Conservation (phyloP, 768 basidiomycete genomes). For the Leccinellum albellum region DNA sequence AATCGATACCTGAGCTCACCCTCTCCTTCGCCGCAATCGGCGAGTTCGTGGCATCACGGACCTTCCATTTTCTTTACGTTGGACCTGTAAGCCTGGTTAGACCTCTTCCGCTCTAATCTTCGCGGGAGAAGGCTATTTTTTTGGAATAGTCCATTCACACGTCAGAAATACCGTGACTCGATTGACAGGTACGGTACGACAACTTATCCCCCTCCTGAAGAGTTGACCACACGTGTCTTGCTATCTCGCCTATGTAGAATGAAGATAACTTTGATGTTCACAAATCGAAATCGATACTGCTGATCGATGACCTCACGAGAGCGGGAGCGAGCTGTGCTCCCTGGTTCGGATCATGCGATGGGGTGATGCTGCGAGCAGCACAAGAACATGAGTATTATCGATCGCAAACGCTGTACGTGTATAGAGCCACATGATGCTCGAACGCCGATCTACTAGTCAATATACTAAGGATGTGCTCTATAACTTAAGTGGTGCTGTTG, state of each 20-base stretch:
- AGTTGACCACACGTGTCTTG: slow-evolving; percentile 5
- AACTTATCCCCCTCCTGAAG: background rate
- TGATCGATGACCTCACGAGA: slow-evolving; percentile 14
- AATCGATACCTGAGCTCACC: background rate
- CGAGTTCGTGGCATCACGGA: background rate
- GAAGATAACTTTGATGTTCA: slow-evolving; percentile 1
- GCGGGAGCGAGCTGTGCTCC: background rate
- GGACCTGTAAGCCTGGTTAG: background rate
- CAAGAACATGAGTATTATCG: background rate
- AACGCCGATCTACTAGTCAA: slow-evolving; percentile 8
- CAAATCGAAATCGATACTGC: background rate
- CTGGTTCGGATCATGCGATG: background rate
- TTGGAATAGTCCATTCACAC: slow-evolving; percentile 16
- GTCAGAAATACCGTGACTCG: slow-evolving; percentile 1
- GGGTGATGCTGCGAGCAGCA: background rate
- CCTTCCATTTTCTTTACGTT: background rate
- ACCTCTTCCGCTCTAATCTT: slow-evolving; percentile 13
- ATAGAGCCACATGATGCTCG: slow-evolving; percentile 25
- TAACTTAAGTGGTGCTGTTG: slow-evolving; percentile 11
- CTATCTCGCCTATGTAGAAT: slow-evolving; percentile 5
- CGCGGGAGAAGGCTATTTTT: slow-evolving; percentile 25
- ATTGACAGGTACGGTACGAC: slow-evolving; percentile 9
- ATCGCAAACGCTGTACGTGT: slow-evolving; percentile 7
- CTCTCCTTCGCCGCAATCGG: background rate
- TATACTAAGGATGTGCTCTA: slow-evolving; percentile 10